Evolutionary conservation across 2,329 filamentous ascomycete genomes (phyloP).

Genomic region (Aspergillus carbonarius): DNA sequence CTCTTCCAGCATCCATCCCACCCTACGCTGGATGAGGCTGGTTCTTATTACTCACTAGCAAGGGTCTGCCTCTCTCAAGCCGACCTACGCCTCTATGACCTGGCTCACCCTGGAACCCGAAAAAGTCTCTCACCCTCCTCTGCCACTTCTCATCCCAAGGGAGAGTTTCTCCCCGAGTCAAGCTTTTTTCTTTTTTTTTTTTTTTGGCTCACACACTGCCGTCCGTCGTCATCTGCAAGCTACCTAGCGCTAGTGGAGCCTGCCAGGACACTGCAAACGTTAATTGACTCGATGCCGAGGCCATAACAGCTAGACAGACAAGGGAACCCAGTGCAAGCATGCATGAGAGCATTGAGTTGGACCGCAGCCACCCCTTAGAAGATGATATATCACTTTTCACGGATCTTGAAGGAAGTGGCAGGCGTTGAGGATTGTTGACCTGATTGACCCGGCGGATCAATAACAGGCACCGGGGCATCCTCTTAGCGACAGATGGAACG

Average conservation of each 20-base stretch:
- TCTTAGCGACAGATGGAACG: background rate
- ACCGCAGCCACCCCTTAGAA: background rate
- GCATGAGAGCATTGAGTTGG: background rate
- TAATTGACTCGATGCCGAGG: background rate
- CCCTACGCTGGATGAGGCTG: background rate
- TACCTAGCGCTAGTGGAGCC: background rate
- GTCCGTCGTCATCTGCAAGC: background rate
- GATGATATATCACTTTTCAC: slow-evolving; percentile 5
- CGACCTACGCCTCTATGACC: background rate
- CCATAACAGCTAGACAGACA: background rate
- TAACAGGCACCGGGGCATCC: slow-evolving; percentile 1
- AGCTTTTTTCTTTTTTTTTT: no score
- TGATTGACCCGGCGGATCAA: slow-evolving; percentile 5
- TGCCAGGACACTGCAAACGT: background rate
- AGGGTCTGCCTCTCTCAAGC: background rate
- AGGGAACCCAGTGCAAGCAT: background rate
- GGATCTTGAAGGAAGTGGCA: slow-evolving; percentile 5
- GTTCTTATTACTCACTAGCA: background rate
- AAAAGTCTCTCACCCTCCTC: background rate
- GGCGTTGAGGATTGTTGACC: background rate
- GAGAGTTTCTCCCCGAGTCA: background rate
- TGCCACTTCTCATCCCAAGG: background rate
- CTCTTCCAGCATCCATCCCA: background rate
- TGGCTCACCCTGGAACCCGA: background rate
- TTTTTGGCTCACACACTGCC: background rate